Evolutionary conservation across 1,139 yeast genomes (phyloP).

Genomic region (Geotrichum armillariae): DNA sequence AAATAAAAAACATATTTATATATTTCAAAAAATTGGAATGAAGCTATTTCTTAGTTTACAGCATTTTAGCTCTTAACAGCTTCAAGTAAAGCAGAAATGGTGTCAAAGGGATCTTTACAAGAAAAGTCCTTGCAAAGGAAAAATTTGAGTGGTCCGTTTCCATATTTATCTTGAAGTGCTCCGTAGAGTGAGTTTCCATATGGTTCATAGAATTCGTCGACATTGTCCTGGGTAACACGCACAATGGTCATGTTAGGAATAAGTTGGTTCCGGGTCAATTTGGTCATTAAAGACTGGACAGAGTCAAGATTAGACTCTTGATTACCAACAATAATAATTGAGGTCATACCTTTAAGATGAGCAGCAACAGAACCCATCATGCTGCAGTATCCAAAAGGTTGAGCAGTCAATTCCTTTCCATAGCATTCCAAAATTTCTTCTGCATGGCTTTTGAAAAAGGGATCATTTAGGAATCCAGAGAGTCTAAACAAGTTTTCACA

Average conservation of each 20-base stretch:
- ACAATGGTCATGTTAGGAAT: conserved; percentile 12
- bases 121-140: conserved; percentile 26
- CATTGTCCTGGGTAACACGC: conserved; percentile 13
- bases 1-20: background rate
- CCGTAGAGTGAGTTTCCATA: conserved; percentile 25
- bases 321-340: conserved; percentile 29
- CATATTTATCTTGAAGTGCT: conserved; percentile 29
- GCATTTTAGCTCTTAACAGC: too few species aligned
- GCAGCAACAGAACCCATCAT: conserved; percentile 33
- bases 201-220: conserved; percentile 19
- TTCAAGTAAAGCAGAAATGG: background rate
- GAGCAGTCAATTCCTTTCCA: conserved; percentile 36
- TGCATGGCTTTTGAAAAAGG: conserved; percentile 31
- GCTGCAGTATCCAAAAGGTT: conserved; percentile 37
- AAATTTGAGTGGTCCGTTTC: conserved; percentile 25
- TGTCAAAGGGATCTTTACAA: conserved; percentile 4
- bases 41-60: too few species aligned
- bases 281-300: background rate
- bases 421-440: conserved; percentile 32
- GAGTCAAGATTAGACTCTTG: conserved; percentile 19
- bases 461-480: conserved; percentile 30
- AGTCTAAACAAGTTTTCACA: conserved; percentile 37
- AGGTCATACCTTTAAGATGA: conserved; percentile 24
- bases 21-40: too few species aligned
- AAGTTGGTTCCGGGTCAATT: conserved; percentile 1